A percentile compares a stretch with the other conserved stretches of the same genome.
Evolutionary conservation across 768 basidiomycete genomes (phyloP).

Genomic region (Flagelloscypha sp.): DNA sequence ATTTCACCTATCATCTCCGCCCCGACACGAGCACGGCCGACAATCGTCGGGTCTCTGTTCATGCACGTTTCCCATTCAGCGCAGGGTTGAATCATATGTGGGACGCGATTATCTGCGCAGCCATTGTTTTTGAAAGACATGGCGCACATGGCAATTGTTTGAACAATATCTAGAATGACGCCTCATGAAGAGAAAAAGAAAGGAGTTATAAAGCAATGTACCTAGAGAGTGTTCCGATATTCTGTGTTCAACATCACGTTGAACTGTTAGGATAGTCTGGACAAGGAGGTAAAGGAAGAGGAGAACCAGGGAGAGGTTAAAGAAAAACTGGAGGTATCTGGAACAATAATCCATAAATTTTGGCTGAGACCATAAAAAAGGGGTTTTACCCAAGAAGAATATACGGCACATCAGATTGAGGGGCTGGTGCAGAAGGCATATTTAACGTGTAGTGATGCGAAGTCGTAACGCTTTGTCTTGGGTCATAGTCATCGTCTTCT

Average conservation of each 20-base stretch:
- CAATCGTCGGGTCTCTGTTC: slow-evolving; percentile 85
- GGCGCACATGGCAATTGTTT: slow-evolving; percentile 86
- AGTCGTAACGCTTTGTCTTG: slow-evolving; percentile 45
- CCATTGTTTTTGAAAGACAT: slow-evolving; percentile 74
- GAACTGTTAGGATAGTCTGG: slow-evolving; percentile 84
- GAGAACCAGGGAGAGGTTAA: slow-evolving; percentile 78
- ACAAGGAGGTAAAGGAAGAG: slow-evolving; percentile 79
- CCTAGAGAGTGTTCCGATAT: slow-evolving; percentile 86
- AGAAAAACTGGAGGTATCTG: slow-evolving; percentile 91
- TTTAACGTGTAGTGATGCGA: slow-evolving; percentile 82
- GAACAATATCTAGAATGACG: slow-evolving; percentile 76
- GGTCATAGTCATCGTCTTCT: slow-evolving; percentile 33
- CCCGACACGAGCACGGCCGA: slow-evolving; percentile 83
- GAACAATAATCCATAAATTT: slow-evolving; percentile 9
- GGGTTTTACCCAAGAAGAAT: slow-evolving; percentile 71
- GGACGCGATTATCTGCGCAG: slow-evolving; percentile 68
- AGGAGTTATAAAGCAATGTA: slow-evolving; percentile 27
- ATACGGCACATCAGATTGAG: slow-evolving; percentile 66
- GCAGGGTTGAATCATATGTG: slow-evolving; percentile 84
- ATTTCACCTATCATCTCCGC: slow-evolving; percentile 96
- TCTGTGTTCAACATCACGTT: slow-evolving; percentile 81
- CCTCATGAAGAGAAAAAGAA: slow-evolving; percentile 1
- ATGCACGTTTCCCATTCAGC: slow-evolving; percentile 89
- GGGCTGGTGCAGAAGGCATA: slow-evolving; percentile 51
- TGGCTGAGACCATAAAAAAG: slow-evolving; percentile 4